Evolutionary conservation across 1,284 basidiomycete species (phyloP), one percentile per base, ranked within the genome.

Genomic region (Apiotrichum sp.): DNA sequence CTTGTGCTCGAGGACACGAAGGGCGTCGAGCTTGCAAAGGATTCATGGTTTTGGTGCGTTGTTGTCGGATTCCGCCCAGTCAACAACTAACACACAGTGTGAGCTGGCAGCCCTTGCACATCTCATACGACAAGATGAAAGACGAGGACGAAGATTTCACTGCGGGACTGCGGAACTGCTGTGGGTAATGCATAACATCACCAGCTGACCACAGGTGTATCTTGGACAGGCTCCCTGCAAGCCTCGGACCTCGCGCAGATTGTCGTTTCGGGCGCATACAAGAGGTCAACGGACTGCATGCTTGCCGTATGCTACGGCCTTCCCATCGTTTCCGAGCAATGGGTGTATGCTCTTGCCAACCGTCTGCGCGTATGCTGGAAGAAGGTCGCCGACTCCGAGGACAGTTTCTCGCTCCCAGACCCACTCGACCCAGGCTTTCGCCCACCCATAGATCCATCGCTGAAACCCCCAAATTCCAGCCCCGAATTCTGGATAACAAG

Each of bases 321-420:
- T 31, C 69, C 65, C 0, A 72, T 74, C 31, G 51, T 71, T n/a
- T 51, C 55, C 0, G 70, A 69, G 3, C 33, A 42, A 1, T 74
- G 62, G 62, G 54, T 72, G 6, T 38, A 60, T 8, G 56, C 56
- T 3, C 57, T 74, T 8, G 29, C 55, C 11, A 34, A 38, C 9
- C 57, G 62, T 1, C 50, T 69, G 13, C 52, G 46, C 6, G 53
- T 54, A 2, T 67, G 70, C 59, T 73, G 71, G 72, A 70, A 70
- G 46, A 59, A 63, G 42, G 62, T 61, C 32, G 70, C 68, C 6
- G 71, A 72, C 57, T 61, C 57, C 8, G 52, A 69, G 51, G 69
- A 72, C 50, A 69, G 65, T 45, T 73, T 73, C 48, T 14, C 14
- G 1, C 16, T 73, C n/a, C 72, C 72, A 11, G 57, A 66, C 33